Evolutionary conservation across 495 filamentous ascomycete species (phyloP), one percentile per base, ranked within the genome.

Genomic region (Opeltia flavorubescens): DNA sequence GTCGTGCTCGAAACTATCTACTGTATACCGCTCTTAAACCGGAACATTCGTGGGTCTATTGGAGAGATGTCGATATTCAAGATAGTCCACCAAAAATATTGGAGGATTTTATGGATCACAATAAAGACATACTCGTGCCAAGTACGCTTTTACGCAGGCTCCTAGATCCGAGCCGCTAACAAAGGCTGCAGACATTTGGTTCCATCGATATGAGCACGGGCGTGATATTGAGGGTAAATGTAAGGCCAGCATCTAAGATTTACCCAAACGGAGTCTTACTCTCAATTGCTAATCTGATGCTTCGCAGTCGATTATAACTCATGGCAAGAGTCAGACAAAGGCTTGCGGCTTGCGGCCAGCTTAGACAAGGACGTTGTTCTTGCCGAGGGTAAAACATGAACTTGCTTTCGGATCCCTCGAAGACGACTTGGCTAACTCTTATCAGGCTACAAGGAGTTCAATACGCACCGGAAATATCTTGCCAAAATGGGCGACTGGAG

Each of bases 21-120:
- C 78, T 98, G 9, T 76, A 78, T 41, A 74, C 86, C 0, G 80
- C 91, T 21, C 61, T 98, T 52, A 93, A 89, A 68, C 73, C 87
- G 2, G 85, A 95, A 47, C 91, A 98, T 61, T 89, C 85, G 6
- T 98, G 91, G 91, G 93, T 98, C 21, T 96, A 95, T 63, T 98
- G 91, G 91, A 78, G 93, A 47, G 91, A 98, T 60, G 87, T 94
- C 25, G 91, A 98, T 65, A 95, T 98, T 55, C 74, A 80, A 23
- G 91, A 98, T 53, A 93, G 84, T 60, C 87, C 93, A 5, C 69
- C 70, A 30, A 80, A 74, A 50, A 94, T 98, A 46, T 66, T 98
- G 18, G 86, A 98, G 69, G 89, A 98, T 58, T 93, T 96, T 57
- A 84, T 91, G 46, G 84, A 87, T 34, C 91, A 96, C 56, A 83